Percentiles rank a stretch among this genome's conserved stretches.
Conservation (phyloP, 768 basidiomycete genomes). For the Lanmaoa pseudosensibilis region DNA sequence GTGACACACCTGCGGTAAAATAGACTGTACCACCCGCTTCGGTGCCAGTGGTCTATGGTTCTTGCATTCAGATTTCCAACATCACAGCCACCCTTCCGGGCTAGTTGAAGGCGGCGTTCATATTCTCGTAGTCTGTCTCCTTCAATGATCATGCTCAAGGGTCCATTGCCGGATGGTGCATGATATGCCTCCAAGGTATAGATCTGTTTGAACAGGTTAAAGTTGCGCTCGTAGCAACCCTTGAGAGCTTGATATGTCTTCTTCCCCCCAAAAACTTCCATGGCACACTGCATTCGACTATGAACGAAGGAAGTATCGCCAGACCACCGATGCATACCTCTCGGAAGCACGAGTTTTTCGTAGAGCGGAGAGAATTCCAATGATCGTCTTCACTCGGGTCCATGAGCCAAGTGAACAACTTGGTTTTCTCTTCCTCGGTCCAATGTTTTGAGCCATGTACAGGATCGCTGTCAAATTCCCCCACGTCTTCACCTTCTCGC, state of each 20-base stretch:
- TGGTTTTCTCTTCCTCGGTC: slow-evolving; percentile 82
- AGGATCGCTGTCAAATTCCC: slow-evolving; percentile 34
- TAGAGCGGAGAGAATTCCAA: slow-evolving; percentile 74
- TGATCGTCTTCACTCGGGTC: slow-evolving; percentile 68
- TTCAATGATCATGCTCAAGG: slow-evolving; percentile 48
- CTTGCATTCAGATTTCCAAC: slow-evolving; percentile 73
- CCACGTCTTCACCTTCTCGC: slow-evolving; percentile 29
- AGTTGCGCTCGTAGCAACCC: slow-evolving; percentile 83
- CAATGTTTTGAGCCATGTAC: slow-evolving; percentile 77
- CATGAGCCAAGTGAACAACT: slow-evolving; percentile 79
- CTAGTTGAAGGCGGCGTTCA: slow-evolving; percentile 66
- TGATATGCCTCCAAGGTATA: slow-evolving; percentile 64
- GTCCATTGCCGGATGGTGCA: slow-evolving; percentile 33
- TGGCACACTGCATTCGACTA: slow-evolving; percentile 52
- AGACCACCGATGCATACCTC: slow-evolving; percentile 47
- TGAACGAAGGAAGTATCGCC: slow-evolving; percentile 1
- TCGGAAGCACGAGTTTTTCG: slow-evolving; percentile 80
- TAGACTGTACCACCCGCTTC: slow-evolving; percentile 71
- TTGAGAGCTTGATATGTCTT: slow-evolving; percentile 85
- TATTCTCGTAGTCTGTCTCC: slow-evolving; percentile 69
- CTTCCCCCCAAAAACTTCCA: slow-evolving; percentile 68
- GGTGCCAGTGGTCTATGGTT: slow-evolving; percentile 79
- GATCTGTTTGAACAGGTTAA: slow-evolving; percentile 82
- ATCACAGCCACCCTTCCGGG: slow-evolving; percentile 64
- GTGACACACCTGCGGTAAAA: slow-evolving; percentile 61